Percentiles rank a stretch among this genome's conserved stretches.
phyloP scores from a whole-genome alignment of 306 rosid genomes.

The Prunus mume region DNA sequence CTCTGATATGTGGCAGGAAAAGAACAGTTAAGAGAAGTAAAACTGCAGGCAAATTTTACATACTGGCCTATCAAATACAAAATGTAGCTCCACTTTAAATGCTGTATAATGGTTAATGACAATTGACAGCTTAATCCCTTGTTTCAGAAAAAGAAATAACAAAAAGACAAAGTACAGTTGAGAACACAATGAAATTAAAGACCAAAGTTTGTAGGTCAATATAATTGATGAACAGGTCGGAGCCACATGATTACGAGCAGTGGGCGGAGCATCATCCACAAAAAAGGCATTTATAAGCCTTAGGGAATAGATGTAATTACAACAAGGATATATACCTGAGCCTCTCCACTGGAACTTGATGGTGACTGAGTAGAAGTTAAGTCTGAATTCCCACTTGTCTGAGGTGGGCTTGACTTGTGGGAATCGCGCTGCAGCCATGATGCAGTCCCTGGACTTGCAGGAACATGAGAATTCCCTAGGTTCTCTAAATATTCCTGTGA shows the following conservation, averaged over 20 bases:
- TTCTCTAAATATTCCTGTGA: constrained; percentile 78
- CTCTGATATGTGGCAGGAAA: constrained; percentile 47
- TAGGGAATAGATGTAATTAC: constrained; percentile 11
- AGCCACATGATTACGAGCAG: constrained; percentile 15
- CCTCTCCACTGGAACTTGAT: constrained; percentile 88
- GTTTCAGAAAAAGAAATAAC: not conserved
- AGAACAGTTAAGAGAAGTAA: constrained; percentile 3
- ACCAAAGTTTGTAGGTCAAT: not conserved
- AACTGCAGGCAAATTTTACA: constrained; percentile 7
- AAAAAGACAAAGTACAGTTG: not conserved
- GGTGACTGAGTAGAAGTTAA: constrained; percentile 93
- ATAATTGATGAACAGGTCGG: constrained; percentile 1
- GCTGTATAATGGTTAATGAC: not conserved
- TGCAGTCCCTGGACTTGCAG: constrained; percentile 57
- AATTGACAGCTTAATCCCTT: not conserved
- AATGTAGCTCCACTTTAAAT: not conserved
- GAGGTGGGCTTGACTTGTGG: constrained; percentile 95
- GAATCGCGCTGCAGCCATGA: constrained; percentile 69
- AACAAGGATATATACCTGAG: constrained; percentile 62
- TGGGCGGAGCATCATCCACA: constrained; percentile 8
- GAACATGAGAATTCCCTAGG: constrained; percentile 49
- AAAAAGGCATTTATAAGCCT: not conserved
- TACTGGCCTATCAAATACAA: not conserved
- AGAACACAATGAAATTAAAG: not conserved
- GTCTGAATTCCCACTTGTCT: constrained; percentile 88